Evolutionary conservation across 257 asterid genomes (phyloP).

Genomic region (Solanum stenotomum): DNA sequence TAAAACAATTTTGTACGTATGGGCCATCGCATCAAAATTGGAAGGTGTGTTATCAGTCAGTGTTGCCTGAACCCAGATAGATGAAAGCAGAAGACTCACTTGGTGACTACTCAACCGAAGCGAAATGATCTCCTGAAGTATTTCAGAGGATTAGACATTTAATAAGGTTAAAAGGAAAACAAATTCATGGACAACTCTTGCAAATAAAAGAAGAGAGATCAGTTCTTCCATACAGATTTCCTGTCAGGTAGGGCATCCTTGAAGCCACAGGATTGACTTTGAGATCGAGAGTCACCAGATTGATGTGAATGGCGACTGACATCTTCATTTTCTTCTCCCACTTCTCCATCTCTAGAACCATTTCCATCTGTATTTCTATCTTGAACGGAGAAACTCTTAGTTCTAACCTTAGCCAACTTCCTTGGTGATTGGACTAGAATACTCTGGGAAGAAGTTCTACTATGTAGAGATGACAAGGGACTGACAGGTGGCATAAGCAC

Average conservation of each 20-base stretch:
- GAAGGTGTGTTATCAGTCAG: constrained; percentile 29
- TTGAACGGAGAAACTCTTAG: constrained; percentile 19
- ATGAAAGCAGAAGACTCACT: constrained; percentile 41
- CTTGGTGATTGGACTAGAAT: constrained; percentile 11
- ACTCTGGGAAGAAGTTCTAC: constrained; percentile 14
- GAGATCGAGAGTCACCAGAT: constrained; percentile 6
- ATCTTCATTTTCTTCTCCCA: constrained; percentile 11
- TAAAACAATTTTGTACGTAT: constrained; percentile 31
- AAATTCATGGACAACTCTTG: not conserved
- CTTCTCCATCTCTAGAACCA: constrained; percentile 9
- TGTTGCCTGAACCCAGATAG: constrained; percentile 43
- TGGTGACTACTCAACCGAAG: constrained; percentile 44
- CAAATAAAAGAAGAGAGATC: not conserved
- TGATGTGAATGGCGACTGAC: constrained; percentile 8
- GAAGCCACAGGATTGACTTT: constrained; percentile 16
- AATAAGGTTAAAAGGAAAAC: not conserved
- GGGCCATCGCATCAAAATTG: constrained; percentile 42
- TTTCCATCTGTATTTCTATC: constrained; percentile 15
- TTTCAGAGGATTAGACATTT: not conserved
- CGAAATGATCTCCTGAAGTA: constrained; percentile 27
- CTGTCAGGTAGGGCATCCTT: constrained; percentile 11
- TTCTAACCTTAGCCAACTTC: constrained; percentile 13
- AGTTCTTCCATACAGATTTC: constrained; percentile 13
- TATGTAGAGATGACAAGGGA: constrained; percentile 11
- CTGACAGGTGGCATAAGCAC: constrained; percentile 37